Percentiles rank a stretch among this genome's conserved stretches.
phyloP scores from a whole-genome alignment of 768 basidiomycete genomes.

The Filobasidium floriforme region DNA sequence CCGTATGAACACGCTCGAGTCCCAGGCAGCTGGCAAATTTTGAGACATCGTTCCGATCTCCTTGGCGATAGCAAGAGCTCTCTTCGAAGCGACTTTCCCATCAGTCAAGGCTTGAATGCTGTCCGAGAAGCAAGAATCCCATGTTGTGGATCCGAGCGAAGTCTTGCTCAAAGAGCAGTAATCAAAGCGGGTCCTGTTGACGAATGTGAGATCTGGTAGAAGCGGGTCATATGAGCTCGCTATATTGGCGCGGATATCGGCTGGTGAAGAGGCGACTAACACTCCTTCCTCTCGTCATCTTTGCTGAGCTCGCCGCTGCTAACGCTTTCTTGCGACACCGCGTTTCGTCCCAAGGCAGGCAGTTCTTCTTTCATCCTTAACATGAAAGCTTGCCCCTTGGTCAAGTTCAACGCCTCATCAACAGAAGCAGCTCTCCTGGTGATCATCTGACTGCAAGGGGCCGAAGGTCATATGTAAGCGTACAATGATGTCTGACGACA shows the following conservation, averaged over 20 bases:
- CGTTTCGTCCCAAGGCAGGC: constrained; percentile 56
- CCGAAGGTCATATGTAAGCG: neutral
- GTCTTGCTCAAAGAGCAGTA: constrained; percentile 76
- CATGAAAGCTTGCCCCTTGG: constrained; percentile 81
- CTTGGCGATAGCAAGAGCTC: constrained; percentile 75
- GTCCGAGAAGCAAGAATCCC: constrained; percentile 5
- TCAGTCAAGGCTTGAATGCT: neutral
- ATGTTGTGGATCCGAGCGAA: neutral
- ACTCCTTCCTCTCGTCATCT: constrained; percentile 5
- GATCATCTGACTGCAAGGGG: constrained; percentile 56
- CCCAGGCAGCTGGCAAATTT: constrained; percentile 88
- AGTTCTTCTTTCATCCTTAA: constrained; percentile 66
- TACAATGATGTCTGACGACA: too few species aligned
- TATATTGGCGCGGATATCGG: constrained; percentile 30
- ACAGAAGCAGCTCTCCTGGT: constrained; percentile 73
- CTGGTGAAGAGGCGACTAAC: neutral
- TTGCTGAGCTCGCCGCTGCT: neutral
- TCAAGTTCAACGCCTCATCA: constrained; percentile 76
- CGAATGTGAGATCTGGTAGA: constrained; percentile 64
- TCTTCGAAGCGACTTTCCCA: neutral
- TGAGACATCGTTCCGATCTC: constrained; percentile 93
- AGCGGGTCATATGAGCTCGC: neutral
- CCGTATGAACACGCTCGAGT: constrained; percentile 84
- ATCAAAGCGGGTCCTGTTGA: constrained; percentile 71
- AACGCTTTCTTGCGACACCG: neutral